Base-by-base conservation (phyloP, 2,329 filamentous ascomycete species). In the Fusarium sororula region DNA sequence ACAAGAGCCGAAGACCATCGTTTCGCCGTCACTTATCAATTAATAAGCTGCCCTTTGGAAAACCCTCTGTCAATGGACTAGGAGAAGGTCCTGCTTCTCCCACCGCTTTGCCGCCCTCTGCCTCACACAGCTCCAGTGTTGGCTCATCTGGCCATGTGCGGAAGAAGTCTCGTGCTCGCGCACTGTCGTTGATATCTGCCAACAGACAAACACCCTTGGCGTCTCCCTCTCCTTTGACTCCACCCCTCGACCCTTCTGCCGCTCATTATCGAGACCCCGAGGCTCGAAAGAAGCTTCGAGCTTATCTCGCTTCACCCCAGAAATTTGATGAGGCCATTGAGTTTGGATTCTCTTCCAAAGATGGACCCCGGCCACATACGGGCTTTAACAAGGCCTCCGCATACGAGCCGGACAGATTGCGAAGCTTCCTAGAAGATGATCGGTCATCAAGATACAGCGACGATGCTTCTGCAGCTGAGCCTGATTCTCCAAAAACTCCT, bases 311-410 rank as follows among this genome's bases (percentile, higher is more conserved):
- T 13, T 97, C 95, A 3, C 93, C 95, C 2, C 94, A 97, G 75
- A 98, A 97, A 80, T 98, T 98, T 77, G 96, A 98, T 80, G 96
- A 98, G 82, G 95, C 94, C 3, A 90, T 98, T 59, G 94, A 97
- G 80, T 98, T 97, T 82, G 96, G 96, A 1, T 98, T 98, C 77
- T 94, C 95, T 1, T 90, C 92, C 0, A 85, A 86, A 41, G 87
- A 90, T 39, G 82, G 83, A n/a, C 77, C 76, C 4, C 72, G 81
- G 7, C 77, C 81, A 28, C 79, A 81, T 14, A 82, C 83, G 20
- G 73, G 77, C 39, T 76, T 80, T 20, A 76, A 76, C 22, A 78
- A 79, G 26, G 76, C 77, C 30, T 68, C 76, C 20, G 78, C 83
- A 10, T 80, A 81, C 68, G 82, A 79, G 64, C 84, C 85, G n/a